These are phyloP conservation scores for Magnolia officinalis DNA, from an alignment of 164 flowering plant genomes.

Conservation along the genomic window DNA sequence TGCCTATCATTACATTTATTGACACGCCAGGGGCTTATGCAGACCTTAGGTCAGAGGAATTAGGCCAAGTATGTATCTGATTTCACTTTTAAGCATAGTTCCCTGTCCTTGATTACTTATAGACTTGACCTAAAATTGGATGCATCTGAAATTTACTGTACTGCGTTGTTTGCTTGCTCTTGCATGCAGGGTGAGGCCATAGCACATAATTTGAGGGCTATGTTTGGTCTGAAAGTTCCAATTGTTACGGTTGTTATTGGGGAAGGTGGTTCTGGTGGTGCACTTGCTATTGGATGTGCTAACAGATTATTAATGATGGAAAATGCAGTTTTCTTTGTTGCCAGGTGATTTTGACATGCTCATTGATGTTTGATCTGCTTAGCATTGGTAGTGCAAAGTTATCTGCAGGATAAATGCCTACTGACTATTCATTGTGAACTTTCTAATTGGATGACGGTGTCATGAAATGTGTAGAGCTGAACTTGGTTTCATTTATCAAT, in stretches of 20 bases:
- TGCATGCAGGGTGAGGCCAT: constrained; percentile 90
- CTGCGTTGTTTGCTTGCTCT: background rate
- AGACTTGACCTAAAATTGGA: background rate
- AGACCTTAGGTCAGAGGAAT: constrained; percentile 84
- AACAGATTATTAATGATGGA: constrained; percentile 92
- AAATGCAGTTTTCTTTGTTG: constrained; percentile 97
- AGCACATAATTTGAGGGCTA: constrained; percentile 77
- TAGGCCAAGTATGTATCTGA: constrained; percentile 72
- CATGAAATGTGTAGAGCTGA: no score
- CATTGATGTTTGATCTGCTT: background rate
- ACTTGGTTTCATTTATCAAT: no score
- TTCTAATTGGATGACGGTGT: no score
- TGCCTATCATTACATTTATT: constrained; percentile 85
- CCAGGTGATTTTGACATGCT: constrained; percentile 57
- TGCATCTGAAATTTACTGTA: background rate
- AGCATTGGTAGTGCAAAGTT: no score
- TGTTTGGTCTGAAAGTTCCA: constrained; percentile 96
- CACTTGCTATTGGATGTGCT: constrained; percentile 91
- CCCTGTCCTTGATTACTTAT: background rate
- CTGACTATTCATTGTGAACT: no score
- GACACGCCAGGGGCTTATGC: constrained; percentile 99
- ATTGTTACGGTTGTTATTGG: constrained; percentile 88
- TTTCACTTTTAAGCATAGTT: background rate
- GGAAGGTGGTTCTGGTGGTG: constrained; percentile 99
- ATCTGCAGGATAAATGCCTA: no score